Conservation (phyloP, 2,329 filamentous ascomycete species). For the Penicillium polonicum region DNA sequence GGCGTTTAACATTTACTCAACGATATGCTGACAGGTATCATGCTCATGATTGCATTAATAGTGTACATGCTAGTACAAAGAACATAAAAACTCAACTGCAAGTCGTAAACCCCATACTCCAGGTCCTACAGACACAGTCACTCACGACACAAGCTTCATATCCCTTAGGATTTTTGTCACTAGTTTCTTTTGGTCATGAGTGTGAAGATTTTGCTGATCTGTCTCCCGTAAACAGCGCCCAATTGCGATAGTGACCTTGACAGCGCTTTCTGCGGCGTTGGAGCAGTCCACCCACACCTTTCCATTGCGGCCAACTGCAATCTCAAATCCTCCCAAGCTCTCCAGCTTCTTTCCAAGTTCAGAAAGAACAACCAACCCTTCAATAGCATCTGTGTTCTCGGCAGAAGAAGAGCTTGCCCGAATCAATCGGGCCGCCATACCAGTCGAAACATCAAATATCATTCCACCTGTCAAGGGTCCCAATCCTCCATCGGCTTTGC, state of each 20-base stretch:
- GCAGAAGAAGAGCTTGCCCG: conserved; percentile 42
- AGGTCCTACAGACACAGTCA: conserved; percentile 15
- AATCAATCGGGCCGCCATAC: conserved; percentile 74
- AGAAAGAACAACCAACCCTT: conserved; percentile 71
- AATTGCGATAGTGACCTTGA: conserved; percentile 72
- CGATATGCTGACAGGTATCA: background rate
- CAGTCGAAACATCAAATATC: conserved; percentile 76
- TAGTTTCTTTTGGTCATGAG: conserved; percentile 48
- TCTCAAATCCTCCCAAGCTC: conserved; percentile 69
- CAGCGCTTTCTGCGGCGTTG: conserved; percentile 53
- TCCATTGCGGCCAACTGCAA: conserved; percentile 89
- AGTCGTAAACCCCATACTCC: conserved; percentile 11
- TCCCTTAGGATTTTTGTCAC: conserved; percentile 45
- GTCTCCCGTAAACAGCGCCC: conserved; percentile 74
- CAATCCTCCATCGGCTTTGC: conserved; percentile 84
- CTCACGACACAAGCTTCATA: conserved; percentile 37
- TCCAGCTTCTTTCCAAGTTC: conserved; percentile 74
- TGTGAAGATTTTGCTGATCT: conserved; percentile 59
- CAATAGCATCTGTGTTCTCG: conserved; percentile 49
- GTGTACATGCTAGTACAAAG: conserved; percentile 17
- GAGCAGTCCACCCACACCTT: conserved; percentile 83
- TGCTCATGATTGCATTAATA: conserved; percentile 14
- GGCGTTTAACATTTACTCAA: background rate
- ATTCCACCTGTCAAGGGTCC: conserved; percentile 83
- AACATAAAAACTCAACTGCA: conserved; percentile 7